These are phyloP conservation scores for Phytophthora foliorum DNA, from an alignment of 352 stramenopile species.

Conservation along the genomic window DNA sequence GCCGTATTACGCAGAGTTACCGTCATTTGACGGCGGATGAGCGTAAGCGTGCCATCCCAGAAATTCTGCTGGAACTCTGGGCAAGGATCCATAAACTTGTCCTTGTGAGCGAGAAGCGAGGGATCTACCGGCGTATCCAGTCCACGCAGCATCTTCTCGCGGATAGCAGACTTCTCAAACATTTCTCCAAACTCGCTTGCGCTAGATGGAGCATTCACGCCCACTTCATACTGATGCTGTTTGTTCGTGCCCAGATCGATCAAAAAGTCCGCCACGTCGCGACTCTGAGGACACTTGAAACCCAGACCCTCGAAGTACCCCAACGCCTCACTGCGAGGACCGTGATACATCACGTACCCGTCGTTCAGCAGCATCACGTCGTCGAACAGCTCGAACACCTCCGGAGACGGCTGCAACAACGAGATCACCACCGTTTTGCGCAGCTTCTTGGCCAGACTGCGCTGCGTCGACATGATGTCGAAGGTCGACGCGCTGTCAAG, in stretches of 20 bases:
- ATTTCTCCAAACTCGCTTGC: constrained; percentile 20
- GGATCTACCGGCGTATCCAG: constrained; percentile 15
- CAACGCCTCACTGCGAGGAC: constrained; percentile 60
- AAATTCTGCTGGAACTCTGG: constrained; percentile 40
- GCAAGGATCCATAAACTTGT: constrained; percentile 29
- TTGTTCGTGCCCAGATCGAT: constrained; percentile 46
- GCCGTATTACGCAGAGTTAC: constrained; percentile 34
- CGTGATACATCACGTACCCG: constrained; percentile 88
- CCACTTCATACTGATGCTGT: constrained; percentile 41
- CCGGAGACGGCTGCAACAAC: constrained; percentile 82
- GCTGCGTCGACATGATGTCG: constrained; percentile 86
- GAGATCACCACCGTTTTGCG: constrained; percentile 66
- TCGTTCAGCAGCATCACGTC: constrained; percentile 90
- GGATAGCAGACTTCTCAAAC: constrained; percentile 26
- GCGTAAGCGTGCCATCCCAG: constrained; percentile 12
- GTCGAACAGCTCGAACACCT: constrained; percentile 86
- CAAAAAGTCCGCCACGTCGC: constrained; percentile 52
- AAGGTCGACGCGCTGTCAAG: constrained; percentile 92
- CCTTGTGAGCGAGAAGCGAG: background rate
- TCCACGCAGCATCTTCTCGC: constrained; percentile 6
- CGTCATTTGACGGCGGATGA: constrained; percentile 37
- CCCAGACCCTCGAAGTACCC: constrained; percentile 80
- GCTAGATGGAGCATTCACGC: background rate
- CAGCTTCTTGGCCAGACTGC: constrained; percentile 43
- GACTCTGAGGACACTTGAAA: constrained; percentile 47